phyloP scores from a whole-genome alignment of 805 yeast genomes.

The Spathaspora passalidarum region DNA sequence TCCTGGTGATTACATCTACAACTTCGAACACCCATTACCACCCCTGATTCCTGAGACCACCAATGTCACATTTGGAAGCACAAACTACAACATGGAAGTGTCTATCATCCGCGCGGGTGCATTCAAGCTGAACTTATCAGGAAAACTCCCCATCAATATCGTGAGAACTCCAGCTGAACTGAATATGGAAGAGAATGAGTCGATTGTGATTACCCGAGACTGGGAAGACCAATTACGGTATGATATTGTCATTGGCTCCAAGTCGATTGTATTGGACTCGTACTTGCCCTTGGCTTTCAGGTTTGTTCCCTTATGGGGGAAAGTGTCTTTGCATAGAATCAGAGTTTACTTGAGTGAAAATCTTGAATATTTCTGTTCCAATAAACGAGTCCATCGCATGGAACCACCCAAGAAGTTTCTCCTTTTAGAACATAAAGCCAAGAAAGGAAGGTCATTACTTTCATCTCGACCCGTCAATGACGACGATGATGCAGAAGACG shows the following conservation, averaged over 20 bases:
- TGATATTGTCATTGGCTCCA: conserved; percentile 88
- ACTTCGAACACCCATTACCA: conserved; percentile 86
- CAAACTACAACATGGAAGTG: conserved; percentile 67
- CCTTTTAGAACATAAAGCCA: conserved; percentile 75
- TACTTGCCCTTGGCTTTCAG: conserved; percentile 80
- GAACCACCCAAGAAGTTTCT: conserved; percentile 85
- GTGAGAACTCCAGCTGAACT: conserved; percentile 76
- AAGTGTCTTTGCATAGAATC: conserved; percentile 81
- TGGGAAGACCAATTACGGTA: conserved; percentile 94
- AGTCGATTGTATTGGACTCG: conserved; percentile 80
- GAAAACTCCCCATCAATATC: conserved; percentile 59
- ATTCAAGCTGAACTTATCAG: conserved; percentile 73
- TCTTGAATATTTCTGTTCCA: conserved; percentile 82
- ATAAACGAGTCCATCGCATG: conserved; percentile 84
- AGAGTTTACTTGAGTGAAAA: conserved; percentile 86
- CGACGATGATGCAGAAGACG: conserved; percentile 20
- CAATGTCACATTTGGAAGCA: conserved; percentile 77
- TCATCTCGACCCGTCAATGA: conserved; percentile 35
- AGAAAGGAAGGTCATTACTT: conserved; percentile 45
- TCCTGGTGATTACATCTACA: conserved; percentile 88
- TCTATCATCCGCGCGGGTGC: conserved; percentile 75
- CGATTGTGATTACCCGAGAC: conserved; percentile 82
- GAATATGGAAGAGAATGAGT: conserved; percentile 86
- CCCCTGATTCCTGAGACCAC: conserved; percentile 80
- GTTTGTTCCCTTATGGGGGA: conserved; percentile 77